These are phyloP conservation scores for Elongisporangium anandrum DNA, from an alignment of 352 stramenopile genomes.

Conservation along the genomic window DNA sequence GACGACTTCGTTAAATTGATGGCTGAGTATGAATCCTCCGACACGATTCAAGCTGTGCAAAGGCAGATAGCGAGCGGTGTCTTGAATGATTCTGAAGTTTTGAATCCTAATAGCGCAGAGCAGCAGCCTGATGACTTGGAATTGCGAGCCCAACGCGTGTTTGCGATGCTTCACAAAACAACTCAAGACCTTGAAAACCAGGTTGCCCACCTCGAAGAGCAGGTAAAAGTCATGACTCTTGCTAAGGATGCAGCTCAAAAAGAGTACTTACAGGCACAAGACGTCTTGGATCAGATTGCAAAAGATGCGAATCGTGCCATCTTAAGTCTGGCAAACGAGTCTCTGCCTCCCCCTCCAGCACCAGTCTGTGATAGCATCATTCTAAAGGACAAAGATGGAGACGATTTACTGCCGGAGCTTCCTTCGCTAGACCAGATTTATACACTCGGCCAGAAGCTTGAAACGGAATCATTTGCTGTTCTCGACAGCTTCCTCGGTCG, in stretches of 20 bases:
- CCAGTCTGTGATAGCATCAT: slow-evolving; percentile 6
- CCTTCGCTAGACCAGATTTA: slow-evolving; percentile 12
- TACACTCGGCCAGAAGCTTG: slow-evolving; percentile 9
- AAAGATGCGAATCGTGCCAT: slow-evolving; percentile 31
- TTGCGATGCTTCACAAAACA: slow-evolving; percentile 20
- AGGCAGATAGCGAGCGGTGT: background rate
- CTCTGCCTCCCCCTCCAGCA: slow-evolving; percentile 1
- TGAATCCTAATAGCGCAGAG: background rate
- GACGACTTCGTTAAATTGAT: slow-evolving; percentile 13
- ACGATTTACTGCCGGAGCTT: slow-evolving; percentile 20
- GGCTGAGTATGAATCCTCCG: slow-evolving; percentile 5
- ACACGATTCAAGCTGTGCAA: slow-evolving; percentile 3
- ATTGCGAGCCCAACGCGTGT: slow-evolving; percentile 17
- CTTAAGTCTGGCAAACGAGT: slow-evolving; percentile 19
- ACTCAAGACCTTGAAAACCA: slow-evolving; percentile 20
- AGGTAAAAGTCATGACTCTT: slow-evolving; percentile 15
- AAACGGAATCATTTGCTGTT: slow-evolving; percentile 19
- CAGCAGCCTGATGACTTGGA: slow-evolving; percentile 5
- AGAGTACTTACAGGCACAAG: slow-evolving; percentile 22
- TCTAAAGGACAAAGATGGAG: slow-evolving; percentile 1
- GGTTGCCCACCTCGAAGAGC: slow-evolving; percentile 18
- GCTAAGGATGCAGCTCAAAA: slow-evolving; percentile 18
- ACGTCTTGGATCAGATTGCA: slow-evolving; percentile 17
- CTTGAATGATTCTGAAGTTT: background rate
- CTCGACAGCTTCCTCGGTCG: slow-evolving; percentile 28